Evolutionary conservation across 2,329 filamentous ascomycete genomes (phyloP).

Genomic region (Penicillium sclerotiorum): DNA sequence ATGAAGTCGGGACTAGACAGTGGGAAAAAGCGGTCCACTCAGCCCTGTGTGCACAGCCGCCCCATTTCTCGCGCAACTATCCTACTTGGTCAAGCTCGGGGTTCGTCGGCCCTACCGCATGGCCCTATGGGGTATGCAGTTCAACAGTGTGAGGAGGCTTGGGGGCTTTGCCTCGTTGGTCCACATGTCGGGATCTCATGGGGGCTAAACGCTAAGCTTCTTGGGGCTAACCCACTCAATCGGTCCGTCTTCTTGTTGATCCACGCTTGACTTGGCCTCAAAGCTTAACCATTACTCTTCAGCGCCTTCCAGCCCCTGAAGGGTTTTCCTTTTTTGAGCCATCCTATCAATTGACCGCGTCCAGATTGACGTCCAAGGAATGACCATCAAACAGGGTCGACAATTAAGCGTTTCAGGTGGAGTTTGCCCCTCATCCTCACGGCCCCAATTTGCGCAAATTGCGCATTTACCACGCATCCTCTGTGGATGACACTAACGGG

Average conservation of each 20-base stretch:
- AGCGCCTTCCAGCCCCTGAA: too few species aligned
- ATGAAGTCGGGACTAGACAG: not conserved
- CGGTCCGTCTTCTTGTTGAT: not conserved
- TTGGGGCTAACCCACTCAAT: not conserved
- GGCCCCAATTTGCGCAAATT: too few species aligned
- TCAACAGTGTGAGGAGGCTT: too few species aligned
- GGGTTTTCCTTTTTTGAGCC: too few species aligned
- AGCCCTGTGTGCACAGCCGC: not conserved
- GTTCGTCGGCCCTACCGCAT: too few species aligned
- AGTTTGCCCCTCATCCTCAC: not conserved
- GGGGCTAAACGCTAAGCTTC: not conserved
- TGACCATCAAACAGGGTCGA: constrained; percentile 12
- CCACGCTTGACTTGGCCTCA: not conserved
- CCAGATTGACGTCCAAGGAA: constrained; percentile 17
- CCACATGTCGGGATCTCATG: too few species aligned
- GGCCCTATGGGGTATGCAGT: too few species aligned
- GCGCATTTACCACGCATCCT: too few species aligned
- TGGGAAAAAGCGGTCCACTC: not conserved
- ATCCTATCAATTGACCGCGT: too few species aligned
- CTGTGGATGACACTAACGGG: constrained; percentile 5
- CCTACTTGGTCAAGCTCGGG: too few species aligned
- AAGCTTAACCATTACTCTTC: constrained; percentile 3
- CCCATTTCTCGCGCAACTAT: too few species aligned
- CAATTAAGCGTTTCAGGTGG: constrained; percentile 16
- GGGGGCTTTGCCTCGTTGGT: too few species aligned